Conservation (phyloP, 257 asterid genomes). For the Fraxinus quadrangulata region DNA sequence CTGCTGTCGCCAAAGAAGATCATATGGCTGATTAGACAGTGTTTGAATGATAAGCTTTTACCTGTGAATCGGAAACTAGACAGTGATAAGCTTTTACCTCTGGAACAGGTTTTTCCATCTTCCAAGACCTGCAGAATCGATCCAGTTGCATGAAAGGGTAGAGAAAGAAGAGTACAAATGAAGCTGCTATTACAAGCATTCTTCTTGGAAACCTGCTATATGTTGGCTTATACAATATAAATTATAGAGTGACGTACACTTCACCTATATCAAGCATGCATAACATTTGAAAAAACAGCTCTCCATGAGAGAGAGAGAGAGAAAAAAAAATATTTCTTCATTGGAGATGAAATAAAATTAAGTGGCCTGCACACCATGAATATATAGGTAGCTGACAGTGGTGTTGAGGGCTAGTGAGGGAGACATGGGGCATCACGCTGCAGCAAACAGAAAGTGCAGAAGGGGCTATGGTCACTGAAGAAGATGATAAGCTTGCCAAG, state of each 20-base stretch:
- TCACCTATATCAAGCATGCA: conserved; percentile 45
- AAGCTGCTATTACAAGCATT: not conserved
- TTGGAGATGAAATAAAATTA: conserved; percentile 7
- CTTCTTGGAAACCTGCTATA: not conserved
- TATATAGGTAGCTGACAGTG: conserved; percentile 29
- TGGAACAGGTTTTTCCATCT: too few relatives aligned
- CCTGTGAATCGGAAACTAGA: too few relatives aligned
- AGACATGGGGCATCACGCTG: conserved; percentile 85
- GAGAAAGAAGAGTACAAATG: not conserved
- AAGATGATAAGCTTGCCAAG: conserved; percentile 73
- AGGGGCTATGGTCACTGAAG: conserved; percentile 95
- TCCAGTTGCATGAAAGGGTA: not conserved
- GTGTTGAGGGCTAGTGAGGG: not conserved
- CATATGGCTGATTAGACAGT: too few relatives aligned
- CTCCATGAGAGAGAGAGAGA: not conserved
- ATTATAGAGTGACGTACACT: conserved; percentile 54
- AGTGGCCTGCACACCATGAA: conserved; percentile 5
- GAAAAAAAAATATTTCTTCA: conserved; percentile 22
- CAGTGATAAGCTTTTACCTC: too few relatives aligned
- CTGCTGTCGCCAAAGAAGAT: too few relatives aligned
- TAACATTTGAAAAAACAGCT: conserved; percentile 46
- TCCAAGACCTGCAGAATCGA: too few relatives aligned
- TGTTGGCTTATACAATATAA: conserved; percentile 3
- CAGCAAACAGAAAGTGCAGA: conserved; percentile 86
- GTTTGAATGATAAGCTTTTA: too few relatives aligned